phyloP scores from a whole-genome alignment of 129 eudicot genomes.

The Tagetes erecta region DNA sequence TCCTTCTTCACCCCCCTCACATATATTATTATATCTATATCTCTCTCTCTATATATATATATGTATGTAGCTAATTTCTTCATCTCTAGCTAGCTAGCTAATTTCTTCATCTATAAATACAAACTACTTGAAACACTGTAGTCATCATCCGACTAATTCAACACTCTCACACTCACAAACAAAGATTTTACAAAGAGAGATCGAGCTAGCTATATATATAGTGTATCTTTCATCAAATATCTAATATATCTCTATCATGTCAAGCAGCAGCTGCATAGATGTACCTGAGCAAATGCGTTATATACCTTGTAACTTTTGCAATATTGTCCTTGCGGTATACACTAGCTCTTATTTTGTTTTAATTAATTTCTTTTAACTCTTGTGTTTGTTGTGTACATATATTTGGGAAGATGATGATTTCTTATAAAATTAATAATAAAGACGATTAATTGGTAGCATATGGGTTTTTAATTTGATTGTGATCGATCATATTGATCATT shows the following conservation, averaged over 20 bases:
- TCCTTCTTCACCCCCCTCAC: slow-evolving; percentile 15
- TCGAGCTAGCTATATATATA: background rate
- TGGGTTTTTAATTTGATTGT: background rate
- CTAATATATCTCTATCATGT: slow-evolving; percentile 35
- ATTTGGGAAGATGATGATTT: background rate
- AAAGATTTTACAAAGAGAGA: slow-evolving; percentile 26
- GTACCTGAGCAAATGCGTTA: slow-evolving; percentile 60
- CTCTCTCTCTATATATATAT: slow-evolving; percentile 11
- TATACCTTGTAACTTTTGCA: slow-evolving; percentile 98
- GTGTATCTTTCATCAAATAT: background rate
- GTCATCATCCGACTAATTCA: slow-evolving; percentile 33
- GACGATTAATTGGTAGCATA: background rate
- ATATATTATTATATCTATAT: slow-evolving; percentile 30
- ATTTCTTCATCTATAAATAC: slow-evolving; percentile 36
- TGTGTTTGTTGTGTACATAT: background rate
- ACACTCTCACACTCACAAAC: slow-evolving; percentile 15
- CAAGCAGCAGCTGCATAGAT: slow-evolving; percentile 51
- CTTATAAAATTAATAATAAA: too few relatives aligned
- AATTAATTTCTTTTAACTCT: too few relatives aligned
- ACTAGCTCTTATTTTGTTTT: slow-evolving; percentile 3
- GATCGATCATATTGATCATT: slow-evolving; percentile 16
- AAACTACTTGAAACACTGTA: slow-evolving; percentile 31
- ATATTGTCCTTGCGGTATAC: slow-evolving; percentile 94
- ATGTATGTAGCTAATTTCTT: too few relatives aligned
- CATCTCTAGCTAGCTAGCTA: too few relatives aligned